A percentile compares a stretch with the other conserved stretches of the same genome.
phyloP scores from a whole-genome alignment of 1,284 basidiomycete species.

The Boletellus dicymbophilus region DNA sequence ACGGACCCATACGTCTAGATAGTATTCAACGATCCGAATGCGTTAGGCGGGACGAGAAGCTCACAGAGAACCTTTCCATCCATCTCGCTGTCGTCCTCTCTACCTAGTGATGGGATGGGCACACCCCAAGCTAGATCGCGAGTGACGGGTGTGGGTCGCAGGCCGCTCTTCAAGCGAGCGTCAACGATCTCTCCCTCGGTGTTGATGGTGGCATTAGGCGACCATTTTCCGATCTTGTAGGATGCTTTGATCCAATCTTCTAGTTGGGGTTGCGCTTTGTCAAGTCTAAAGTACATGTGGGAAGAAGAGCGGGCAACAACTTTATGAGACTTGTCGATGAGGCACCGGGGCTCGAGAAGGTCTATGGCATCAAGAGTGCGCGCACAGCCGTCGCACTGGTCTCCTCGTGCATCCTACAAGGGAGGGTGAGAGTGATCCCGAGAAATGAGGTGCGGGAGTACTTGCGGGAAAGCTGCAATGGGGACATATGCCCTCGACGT shows the following conservation, averaged over 20 bases:
- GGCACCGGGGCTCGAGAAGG: constrained; percentile 94
- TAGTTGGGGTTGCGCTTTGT: constrained; percentile 80
- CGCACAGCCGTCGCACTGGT: constrained; percentile 97
- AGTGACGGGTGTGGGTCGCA: constrained; percentile 91
- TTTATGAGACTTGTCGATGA: constrained; percentile 81
- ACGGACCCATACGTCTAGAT: constrained; percentile 81
- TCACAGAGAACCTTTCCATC: constrained; percentile 94
- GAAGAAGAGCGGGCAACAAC: constrained; percentile 79
- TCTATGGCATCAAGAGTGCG: constrained; percentile 94
- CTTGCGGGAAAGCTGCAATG: constrained; percentile 82
- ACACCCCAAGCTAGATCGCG: constrained; percentile 98
- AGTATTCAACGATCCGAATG: constrained; percentile 4
- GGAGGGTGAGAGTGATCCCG: neutral
- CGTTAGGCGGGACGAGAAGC: constrained; percentile 31
- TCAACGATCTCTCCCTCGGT: constrained; percentile 88
- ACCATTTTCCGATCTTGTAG: constrained; percentile 88
- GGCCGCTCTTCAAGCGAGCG: constrained; percentile 84
- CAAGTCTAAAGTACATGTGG: constrained; percentile 95
- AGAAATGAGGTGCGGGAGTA: constrained; percentile 11
- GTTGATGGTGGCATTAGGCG: constrained; percentile 89
- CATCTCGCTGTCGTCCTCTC: constrained; percentile 81
- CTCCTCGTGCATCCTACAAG: constrained; percentile 89
- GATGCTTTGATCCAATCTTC: constrained; percentile 90
- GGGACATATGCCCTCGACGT: constrained; percentile 93
- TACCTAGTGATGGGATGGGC: constrained; percentile 78